phyloP scores from a whole-genome alignment of 2,329 filamentous ascomycete species.

The Aspergillus novofumigatus region DNA sequence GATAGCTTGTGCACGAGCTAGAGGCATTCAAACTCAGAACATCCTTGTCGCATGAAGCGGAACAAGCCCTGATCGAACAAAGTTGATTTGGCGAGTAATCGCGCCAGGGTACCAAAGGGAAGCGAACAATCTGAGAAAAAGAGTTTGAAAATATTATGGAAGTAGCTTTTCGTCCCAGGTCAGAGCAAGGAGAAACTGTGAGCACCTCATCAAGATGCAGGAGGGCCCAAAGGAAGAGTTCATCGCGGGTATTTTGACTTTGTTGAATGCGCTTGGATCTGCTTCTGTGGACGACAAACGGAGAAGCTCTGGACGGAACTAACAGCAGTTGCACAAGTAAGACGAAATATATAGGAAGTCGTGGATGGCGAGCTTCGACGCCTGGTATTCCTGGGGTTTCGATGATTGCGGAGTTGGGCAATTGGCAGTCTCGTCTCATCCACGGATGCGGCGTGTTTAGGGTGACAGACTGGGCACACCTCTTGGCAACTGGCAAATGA shows the following conservation, averaged over 20 bases:
- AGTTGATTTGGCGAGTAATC: not conserved
- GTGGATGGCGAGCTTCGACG: too few relatives aligned
- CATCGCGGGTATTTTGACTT: not conserved
- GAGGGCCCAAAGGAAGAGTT: not conserved
- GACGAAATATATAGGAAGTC: not conserved
- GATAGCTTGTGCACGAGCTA: not conserved
- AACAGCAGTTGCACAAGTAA: not conserved
- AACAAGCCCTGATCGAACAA: not conserved
- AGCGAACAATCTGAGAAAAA: not conserved
- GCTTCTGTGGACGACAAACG: not conserved
- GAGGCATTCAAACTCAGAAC: not conserved
- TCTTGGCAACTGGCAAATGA: not conserved
- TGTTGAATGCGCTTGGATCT: not conserved
- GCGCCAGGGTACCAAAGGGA: not conserved
- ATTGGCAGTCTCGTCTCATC: not conserved
- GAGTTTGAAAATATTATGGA: not conserved
- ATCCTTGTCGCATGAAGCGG: not conserved
- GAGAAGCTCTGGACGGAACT: not conserved
- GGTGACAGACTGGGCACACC: too few relatives aligned
- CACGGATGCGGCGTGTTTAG: too few relatives aligned
- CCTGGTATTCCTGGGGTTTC: not conserved
- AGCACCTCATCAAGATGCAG: not conserved
- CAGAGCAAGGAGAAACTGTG: not conserved
- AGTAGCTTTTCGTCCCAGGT: not conserved
- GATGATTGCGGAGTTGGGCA: not conserved